Evolutionary conservation across 1,139 yeast species (phyloP).

Genomic region (Diutina neorugosa): DNA sequence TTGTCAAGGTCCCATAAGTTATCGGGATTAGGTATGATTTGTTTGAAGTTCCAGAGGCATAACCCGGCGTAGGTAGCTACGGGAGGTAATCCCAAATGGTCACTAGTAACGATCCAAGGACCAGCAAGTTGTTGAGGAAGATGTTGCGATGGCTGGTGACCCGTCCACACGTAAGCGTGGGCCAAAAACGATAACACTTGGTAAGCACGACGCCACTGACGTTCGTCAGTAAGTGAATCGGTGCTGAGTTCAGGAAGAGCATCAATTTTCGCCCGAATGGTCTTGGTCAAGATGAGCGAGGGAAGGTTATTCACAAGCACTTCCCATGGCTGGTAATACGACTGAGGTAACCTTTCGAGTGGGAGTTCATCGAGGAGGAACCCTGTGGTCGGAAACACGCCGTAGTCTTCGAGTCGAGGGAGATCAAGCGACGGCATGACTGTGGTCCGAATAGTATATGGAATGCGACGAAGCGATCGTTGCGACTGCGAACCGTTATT

Average conservation of each 20-base stretch:
- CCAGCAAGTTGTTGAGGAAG: constrained; percentile 58
- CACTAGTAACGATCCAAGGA: constrained; percentile 54
- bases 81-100: constrained; percentile 65
- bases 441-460: not conserved
- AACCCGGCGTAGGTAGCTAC: constrained; percentile 80
- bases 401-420: not conserved
- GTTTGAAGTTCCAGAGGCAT: constrained; percentile 78
- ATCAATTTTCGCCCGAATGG: constrained; percentile 50
- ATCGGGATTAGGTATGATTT: constrained; percentile 33
- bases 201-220: constrained; percentile 68
- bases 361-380: constrained; percentile 69
- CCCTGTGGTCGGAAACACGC: constrained; percentile 31
- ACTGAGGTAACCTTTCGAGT: constrained; percentile 42
- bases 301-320: constrained; percentile 52
- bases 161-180: constrained; percentile 87
- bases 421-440: not conserved
- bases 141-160: constrained; percentile 50
- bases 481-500: not conserved
- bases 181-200: constrained; percentile 65
- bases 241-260: constrained; percentile 40
- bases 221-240: constrained; percentile 26
- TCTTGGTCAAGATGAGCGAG: constrained; percentile 53
- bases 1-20: constrained; percentile 44
- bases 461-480: not conserved
- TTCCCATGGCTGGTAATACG: constrained; percentile 75